Percentiles rank a stretch among this genome's conserved stretches.
Conservation (phyloP, 2,329 filamentous ascomycete genomes). For the Paecilomyces sp. region DNA sequence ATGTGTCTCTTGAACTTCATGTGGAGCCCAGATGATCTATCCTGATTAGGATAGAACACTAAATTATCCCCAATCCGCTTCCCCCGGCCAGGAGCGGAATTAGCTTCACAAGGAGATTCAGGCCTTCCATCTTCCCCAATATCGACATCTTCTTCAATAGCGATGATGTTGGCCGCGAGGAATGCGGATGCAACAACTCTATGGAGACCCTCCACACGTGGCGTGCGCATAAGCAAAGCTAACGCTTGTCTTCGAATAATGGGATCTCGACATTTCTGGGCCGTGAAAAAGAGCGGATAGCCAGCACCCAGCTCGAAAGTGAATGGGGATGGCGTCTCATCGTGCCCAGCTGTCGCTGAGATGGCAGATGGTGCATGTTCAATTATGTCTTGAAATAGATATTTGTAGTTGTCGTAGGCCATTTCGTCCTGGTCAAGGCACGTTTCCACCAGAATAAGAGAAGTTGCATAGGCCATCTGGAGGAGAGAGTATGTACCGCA, state of each 20-base stretch:
- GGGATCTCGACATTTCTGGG: neutral
- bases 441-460: neutral
- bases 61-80: neutral
- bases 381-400: neutral
- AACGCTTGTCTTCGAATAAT: neutral
- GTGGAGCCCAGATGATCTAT: neutral
- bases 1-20: neutral
- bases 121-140: neutral
- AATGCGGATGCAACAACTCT: neutral
- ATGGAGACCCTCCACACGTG: neutral
- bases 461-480: neutral
- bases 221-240: neutral
- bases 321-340: neutral
- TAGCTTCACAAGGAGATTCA: neutral
- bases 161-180: neutral
- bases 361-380: neutral
- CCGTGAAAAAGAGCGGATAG: neutral
- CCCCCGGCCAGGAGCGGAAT: neutral
- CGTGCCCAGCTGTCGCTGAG: neutral
- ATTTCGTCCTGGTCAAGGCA: neutral
- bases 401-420: neutral
- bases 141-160: neutral
- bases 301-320: neutral
- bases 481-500: neutral
- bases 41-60: neutral